A percentile compares a stretch with the other conserved stretches of the same genome.
Evolutionary conservation across 805 yeast species (phyloP).

Genomic region (Cyberlindnera petersonii): DNA sequence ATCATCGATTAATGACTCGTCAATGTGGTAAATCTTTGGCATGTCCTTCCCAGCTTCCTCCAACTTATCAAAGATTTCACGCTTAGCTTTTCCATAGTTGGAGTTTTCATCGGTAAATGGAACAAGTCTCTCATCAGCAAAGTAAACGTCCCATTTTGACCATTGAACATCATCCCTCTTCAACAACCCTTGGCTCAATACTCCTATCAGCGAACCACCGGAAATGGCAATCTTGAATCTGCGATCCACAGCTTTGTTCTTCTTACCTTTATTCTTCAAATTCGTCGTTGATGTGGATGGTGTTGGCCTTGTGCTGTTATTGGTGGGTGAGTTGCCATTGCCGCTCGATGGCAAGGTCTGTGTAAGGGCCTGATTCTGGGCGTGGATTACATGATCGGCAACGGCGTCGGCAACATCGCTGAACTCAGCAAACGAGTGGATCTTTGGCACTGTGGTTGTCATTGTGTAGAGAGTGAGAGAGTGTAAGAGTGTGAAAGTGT

Average conservation of each 20-base stretch:
- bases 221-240: conserved; percentile 87
- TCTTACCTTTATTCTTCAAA: conserved; percentile 14
- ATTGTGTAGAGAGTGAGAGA: conserved; percentile 32
- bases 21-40: conserved; percentile 81
- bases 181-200: conserved; percentile 80
- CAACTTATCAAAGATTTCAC: conserved; percentile 72
- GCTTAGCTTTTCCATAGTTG: conserved; percentile 85
- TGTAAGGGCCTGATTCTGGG: conserved; percentile 59
- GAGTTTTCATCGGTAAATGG: conserved; percentile 80
- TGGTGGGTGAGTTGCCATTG: conserved; percentile 18
- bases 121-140: conserved; percentile 94
- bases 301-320: conserved; percentile 16
- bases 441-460: conserved; percentile 93
- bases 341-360: conserved; percentile 10
- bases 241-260: conserved; percentile 39
- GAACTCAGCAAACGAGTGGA: conserved; percentile 88
- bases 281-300: conserved; percentile 15
- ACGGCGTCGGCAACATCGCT: conserved; percentile 93
- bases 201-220: conserved; percentile 89
- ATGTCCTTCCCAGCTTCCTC: conserved; percentile 31
- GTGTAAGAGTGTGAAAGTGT: neutral
- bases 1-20: conserved; percentile 67
- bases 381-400: conserved; percentile 88
- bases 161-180: conserved; percentile 75
- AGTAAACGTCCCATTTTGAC: conserved; percentile 93